Conservation (phyloP, 164 flowering plant species). For the Macadamia integrifolia region DNA sequence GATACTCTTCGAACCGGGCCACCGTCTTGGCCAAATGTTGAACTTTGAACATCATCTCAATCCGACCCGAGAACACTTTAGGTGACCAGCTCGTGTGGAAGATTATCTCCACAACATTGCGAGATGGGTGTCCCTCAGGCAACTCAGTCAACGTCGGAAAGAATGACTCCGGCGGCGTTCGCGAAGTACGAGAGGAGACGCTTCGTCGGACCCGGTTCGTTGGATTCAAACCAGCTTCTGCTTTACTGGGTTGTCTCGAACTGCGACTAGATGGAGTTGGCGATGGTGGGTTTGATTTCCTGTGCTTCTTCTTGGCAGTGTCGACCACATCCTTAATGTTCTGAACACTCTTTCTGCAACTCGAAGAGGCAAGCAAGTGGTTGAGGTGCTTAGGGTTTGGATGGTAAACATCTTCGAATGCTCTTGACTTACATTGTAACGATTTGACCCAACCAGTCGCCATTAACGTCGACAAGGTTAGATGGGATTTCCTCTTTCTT, state of each 20-base stretch:
- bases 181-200: constrained; percentile 13
- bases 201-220: constrained; percentile 16
- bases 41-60: constrained; percentile 88
- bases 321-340: constrained; percentile 68
- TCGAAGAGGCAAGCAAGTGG: constrained; percentile 34
- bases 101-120: constrained; percentile 92
- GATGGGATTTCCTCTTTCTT: constrained; percentile 4
- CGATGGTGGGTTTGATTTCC: constrained; percentile 15
- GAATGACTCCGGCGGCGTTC: constrained; percentile 23
- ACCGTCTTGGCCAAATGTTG: constrained; percentile 51
- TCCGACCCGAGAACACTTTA: constrained; percentile 53
- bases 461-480: constrained; percentile 36
- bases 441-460: constrained; percentile 84
- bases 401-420: constrained; percentile 58
- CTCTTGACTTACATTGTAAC: constrained; percentile 82
- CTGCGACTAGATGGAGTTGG: constrained; percentile 8
- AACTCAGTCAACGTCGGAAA: constrained; percentile 71
- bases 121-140: constrained; percentile 75
- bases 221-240: constrained; percentile 11
- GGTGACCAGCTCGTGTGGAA: constrained; percentile 86
- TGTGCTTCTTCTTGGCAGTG: constrained; percentile 28
- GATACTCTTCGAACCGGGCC: constrained; percentile 83
- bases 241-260: constrained; percentile 9
- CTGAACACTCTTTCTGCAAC: constrained; percentile 53
- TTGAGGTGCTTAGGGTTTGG: constrained; percentile 30